Conservation (phyloP, 2,329 filamentous ascomycete species). For the Fusarium sp. region DNA sequence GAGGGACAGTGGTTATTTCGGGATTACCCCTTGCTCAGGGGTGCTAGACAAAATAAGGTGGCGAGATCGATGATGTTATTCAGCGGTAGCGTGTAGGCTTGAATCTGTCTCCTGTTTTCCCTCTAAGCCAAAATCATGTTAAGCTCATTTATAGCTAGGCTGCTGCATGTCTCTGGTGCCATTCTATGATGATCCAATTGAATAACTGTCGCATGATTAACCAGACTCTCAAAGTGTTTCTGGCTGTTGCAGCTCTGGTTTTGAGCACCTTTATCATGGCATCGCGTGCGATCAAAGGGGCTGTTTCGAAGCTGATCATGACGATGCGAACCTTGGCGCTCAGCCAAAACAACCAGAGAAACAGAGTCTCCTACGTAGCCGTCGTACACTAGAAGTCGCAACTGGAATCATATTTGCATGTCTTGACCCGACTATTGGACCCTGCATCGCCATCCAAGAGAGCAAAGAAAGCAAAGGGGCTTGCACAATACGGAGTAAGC, state of each 20-base stretch:
- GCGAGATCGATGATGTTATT: background rate
- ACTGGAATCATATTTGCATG: slow-evolving; percentile 24
- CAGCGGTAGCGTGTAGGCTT: background rate
- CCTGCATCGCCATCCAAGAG: slow-evolving; percentile 8
- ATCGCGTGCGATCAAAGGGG: slow-evolving; percentile 6
- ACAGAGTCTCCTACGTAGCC: slow-evolving; percentile 20
- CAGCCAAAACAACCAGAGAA: background rate
- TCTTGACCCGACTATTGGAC: slow-evolving; percentile 4
- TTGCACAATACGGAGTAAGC: slow-evolving; percentile 17
- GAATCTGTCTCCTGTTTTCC: background rate
- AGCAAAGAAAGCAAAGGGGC: slow-evolving; percentile 8
- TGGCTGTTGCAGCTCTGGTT: slow-evolving; percentile 28
- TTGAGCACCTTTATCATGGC: slow-evolving; percentile 4
- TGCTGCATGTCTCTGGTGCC: slow-evolving; percentile 1
- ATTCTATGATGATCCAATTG: slow-evolving; percentile 10
- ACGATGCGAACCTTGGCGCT: background rate
- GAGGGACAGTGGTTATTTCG: slow-evolving; percentile 23
- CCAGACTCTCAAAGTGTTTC: slow-evolving; percentile 20
- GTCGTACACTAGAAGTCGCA: background rate
- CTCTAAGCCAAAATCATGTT: slow-evolving; percentile 1
- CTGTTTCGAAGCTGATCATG: slow-evolving; percentile 8
- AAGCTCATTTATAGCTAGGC: slow-evolving; percentile 17
- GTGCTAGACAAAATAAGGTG: background rate
- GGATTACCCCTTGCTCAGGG: slow-evolving; percentile 22
- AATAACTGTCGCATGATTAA: slow-evolving; percentile 33